Evolutionary conservation across 169 alveolate species (phyloP).

Genomic region (Cryptosporidium sp.): DNA sequence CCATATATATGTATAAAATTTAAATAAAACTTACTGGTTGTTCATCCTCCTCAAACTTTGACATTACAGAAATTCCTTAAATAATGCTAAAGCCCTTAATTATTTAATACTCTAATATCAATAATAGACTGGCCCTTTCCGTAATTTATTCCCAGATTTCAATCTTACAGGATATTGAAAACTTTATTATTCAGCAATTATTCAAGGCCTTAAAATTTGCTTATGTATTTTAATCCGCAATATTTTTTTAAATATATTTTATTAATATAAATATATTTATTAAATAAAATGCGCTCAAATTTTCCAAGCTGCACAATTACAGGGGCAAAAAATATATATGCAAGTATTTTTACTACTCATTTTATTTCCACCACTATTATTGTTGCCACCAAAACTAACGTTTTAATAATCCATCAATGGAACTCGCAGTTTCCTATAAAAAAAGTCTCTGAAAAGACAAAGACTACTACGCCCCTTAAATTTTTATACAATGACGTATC

Average conservation of each 20-base stretch:
- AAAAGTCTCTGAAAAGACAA: too few species aligned
- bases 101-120: neutral
- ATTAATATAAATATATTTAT: too few species aligned
- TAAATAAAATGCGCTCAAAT: neutral
- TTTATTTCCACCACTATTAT: neutral
- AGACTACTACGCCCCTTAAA: too few species aligned
- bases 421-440: too few species aligned
- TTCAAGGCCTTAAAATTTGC: too few species aligned
- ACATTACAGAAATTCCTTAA: slow-evolving; percentile 3
- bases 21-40: slow-evolving; percentile 3
- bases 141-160: too few species aligned
- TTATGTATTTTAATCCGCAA: too few species aligned
- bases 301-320: neutral
- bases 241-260: too few species aligned
- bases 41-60: slow-evolving; percentile 10
- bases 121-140: neutral
- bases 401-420: too few species aligned
- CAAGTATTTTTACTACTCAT: neutral
- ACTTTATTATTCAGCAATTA: too few species aligned
- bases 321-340: neutral
- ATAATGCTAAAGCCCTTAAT: neutral
- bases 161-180: too few species aligned
- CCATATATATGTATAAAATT: neutral
- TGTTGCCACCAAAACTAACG: neutral
- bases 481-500: neutral